These are phyloP conservation scores for Trichosporon asahii DNA, from an alignment of 1,284 basidiomycete species.

Conservation along the genomic window DNA sequence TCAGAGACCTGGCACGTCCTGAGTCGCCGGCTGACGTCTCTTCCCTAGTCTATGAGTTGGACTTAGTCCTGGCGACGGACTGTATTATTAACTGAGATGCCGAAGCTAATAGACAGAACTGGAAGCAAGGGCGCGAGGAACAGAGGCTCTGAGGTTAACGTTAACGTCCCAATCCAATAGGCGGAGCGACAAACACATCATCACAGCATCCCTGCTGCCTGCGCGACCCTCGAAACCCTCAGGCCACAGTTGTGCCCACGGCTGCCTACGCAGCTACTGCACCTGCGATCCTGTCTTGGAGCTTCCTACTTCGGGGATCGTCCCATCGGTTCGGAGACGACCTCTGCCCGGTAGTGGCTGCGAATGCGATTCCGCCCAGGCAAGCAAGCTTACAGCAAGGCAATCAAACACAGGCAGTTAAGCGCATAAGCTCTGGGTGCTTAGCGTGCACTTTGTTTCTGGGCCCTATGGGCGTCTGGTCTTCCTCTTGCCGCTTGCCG, in stretches of 20 bases:
- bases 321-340: slow-evolving; percentile 6
- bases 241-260: background rate
- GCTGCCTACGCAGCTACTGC: background rate
- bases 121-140: background rate
- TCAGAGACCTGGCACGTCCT: background rate
- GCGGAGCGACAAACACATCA: slow-evolving; percentile 3
- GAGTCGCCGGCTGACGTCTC: background rate
- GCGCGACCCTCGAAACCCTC: background rate
- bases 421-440: background rate
- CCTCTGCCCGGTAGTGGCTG: background rate
- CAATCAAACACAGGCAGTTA: background rate
- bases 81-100: background rate
- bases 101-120: slow-evolving; percentile 1
- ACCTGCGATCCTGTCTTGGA: background rate
- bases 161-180: slow-evolving; percentile 6
- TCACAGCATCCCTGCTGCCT: background rate
- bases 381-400: background rate
- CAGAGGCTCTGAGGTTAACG: slow-evolving; percentile 1
- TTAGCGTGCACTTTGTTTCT: background rate
- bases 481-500: background rate
- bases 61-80: background rate
- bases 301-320: background rate
- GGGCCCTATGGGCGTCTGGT: background rate
- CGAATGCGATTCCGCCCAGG: background rate
- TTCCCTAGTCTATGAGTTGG: slow-evolving; percentile 3